Percentiles rank a stretch among this genome's conserved stretches.
Conservation (phyloP, 192 early-diverging fungal genomes). For the Umbelopsis vinacea region DNA sequence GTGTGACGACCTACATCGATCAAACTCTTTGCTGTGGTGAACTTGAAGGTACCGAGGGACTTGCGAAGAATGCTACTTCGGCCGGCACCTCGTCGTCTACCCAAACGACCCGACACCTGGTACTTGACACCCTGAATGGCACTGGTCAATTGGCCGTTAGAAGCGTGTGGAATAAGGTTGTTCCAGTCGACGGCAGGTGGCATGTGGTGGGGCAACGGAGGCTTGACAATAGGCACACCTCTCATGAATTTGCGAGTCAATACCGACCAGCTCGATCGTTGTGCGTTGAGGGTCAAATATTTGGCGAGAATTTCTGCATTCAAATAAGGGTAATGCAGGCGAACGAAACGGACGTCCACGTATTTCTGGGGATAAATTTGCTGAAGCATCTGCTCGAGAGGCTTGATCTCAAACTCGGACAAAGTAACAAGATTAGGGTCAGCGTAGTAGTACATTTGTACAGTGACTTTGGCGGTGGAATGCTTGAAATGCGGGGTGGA, state of each 20-base stretch:
- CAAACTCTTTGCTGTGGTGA: conserved; percentile 42
- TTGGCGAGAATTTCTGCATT: conserved; percentile 47
- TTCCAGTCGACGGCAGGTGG: conserved; percentile 43
- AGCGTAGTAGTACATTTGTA: conserved; percentile 48
- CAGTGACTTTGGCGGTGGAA: conserved; percentile 38
- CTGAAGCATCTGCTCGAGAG: conserved; percentile 38
- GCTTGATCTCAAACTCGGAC: conserved; percentile 32
- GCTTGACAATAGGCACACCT: conserved; percentile 43
- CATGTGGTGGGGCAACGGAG: conserved; percentile 40
- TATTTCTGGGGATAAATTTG: conserved; percentile 41
- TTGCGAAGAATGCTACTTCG: conserved; percentile 41
- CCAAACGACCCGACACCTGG: conserved; percentile 43
- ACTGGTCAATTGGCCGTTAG: conserved; percentile 37
- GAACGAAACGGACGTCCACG: conserved; percentile 39
- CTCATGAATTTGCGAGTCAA: conserved; percentile 47
- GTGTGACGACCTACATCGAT: conserved; percentile 46
- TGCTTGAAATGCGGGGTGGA: conserved; percentile 46
- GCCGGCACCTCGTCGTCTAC: conserved; percentile 41
- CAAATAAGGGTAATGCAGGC: conserved; percentile 46
- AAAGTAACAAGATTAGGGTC: conserved; percentile 36
- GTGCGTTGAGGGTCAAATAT: conserved; percentile 42
- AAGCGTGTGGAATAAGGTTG: conserved; percentile 38
- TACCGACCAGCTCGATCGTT: conserved; percentile 37
- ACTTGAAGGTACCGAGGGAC: conserved; percentile 47
- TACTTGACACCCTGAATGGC: conserved; percentile 49